Conservation (phyloP, 768 basidiomycete genomes). For the Podaxis sp. region DNA sequence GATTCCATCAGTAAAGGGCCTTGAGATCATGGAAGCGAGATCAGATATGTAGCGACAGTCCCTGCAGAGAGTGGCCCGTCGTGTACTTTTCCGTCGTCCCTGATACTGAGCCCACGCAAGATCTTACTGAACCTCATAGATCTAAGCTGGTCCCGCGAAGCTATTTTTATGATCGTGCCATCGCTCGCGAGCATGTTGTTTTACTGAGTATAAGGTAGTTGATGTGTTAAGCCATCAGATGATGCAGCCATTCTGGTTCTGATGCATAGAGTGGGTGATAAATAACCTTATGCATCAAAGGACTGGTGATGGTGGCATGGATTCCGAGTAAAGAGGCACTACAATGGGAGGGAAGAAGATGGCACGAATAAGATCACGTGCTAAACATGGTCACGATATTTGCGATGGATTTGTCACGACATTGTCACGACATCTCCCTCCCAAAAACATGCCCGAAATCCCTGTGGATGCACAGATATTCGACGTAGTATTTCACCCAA, state of each 20-base stretch:
- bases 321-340: too few relatives aligned
- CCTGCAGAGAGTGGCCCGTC: neutral
- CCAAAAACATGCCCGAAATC: slow-evolving; percentile 53
- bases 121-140: neutral
- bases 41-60: neutral
- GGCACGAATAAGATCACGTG: too few relatives aligned
- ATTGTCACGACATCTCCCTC: neutral
- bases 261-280: slow-evolving; percentile 21
- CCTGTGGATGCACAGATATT: slow-evolving; percentile 78
- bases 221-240: neutral
- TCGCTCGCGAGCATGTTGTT: neutral
- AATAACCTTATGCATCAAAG: neutral
- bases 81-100: neutral
- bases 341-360: too few relatives aligned
- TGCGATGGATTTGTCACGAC: neutral
- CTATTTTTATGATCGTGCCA: neutral
- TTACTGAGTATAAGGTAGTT: neutral
- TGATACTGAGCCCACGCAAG: neutral
- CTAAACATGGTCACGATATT: neutral
- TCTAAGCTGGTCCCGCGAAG: neutral
- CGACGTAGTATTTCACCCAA: slow-evolving; percentile 87
- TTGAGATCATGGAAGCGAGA: neutral
- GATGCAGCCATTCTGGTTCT: slow-evolving; percentile 21
- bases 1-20: neutral
- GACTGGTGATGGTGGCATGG: neutral